Base-by-base conservation (phyloP, 176 grass and related monocot species). In the Leersia perrieri region DNA sequence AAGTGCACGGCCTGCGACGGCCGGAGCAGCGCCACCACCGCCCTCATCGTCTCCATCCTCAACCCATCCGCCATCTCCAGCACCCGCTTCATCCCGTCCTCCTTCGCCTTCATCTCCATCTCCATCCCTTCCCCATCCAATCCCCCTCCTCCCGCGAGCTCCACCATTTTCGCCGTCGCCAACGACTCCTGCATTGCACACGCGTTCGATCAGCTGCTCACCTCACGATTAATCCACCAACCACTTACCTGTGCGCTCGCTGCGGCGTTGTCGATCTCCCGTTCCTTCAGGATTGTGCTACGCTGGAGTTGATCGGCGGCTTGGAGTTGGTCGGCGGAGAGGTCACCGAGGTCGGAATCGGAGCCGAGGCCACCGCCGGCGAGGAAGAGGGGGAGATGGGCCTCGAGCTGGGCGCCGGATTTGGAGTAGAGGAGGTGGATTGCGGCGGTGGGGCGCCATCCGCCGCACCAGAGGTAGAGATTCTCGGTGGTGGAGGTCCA, bases 401-500 rank as follows among this genome's bases (percentile, higher is more conserved):
- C 26, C 80, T 93, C 74, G 29, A 97, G 81, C 83, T 93, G 88
- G 68, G 89, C 15, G 65, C 91, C 84, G 25, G 89, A 91, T 74
- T 93, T 97, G 73, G 91, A 86, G 70, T 91, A 91, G 32, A 97
- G 79, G 63, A 97, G 86, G 23, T 97, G 94, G 85, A 97, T 10
- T 45, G 91, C 87, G 40, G 87, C 55, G 5, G 80, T 89, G 74
- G 94, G 84, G 72, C 91, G 91, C 94, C 91, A 93, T 0, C 94
- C 94, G 77, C 94, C 91, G 81, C 72, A 84, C 94, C 94, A 91
- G 29, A 91, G 84, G 89, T 86, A 97, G 27, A 93, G 77, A 33
- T 85, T 85, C 91, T 97, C 94, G 29, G 86, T 93, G 77, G 87
- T 77, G 76, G 88, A 91, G 76, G 74, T 96, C 93, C 93, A 93